Percentiles rank a stretch among this genome's conserved stretches.
Conservation (phyloP, 257 asterid species). For the Lantana camara region DNA sequence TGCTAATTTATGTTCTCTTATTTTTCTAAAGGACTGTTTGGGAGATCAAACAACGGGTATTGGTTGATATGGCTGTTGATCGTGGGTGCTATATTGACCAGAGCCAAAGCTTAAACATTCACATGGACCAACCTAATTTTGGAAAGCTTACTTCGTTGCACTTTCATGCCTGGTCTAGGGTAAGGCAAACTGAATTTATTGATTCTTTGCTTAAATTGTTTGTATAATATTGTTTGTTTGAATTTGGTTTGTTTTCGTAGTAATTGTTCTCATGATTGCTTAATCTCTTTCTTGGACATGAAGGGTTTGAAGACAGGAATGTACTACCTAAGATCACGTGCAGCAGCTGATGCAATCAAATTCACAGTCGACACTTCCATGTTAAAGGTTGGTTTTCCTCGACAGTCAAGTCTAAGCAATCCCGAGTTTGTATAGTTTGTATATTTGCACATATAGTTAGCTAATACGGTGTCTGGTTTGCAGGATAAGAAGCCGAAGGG, state of each 20-base stretch:
- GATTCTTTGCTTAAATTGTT: not conserved
- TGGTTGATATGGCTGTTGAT: slow-evolving; percentile 97
- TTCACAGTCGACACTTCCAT: slow-evolving; percentile 86
- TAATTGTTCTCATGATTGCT: too few species aligned
- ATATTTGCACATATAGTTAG: too few species aligned
- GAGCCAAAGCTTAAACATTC: slow-evolving; percentile 94
- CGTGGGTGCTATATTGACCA: slow-evolving; percentile 97
- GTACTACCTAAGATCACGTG: slow-evolving; percentile 90
- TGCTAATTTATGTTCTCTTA: slow-evolving; percentile 17
- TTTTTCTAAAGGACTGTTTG: slow-evolving; percentile 71
- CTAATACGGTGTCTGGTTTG: too few species aligned
- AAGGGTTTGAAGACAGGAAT: slow-evolving; percentile 49
- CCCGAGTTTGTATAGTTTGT: too few species aligned
- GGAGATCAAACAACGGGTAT: slow-evolving; percentile 83
- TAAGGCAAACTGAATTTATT: slow-evolving; percentile 28
- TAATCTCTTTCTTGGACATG: too few species aligned
- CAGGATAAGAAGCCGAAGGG: too few species aligned
- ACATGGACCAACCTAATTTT: slow-evolving; percentile 90
- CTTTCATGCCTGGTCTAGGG: slow-evolving; percentile 89
- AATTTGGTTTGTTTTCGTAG: too few species aligned
- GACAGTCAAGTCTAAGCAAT: too few species aligned
- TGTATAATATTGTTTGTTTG: too few species aligned
- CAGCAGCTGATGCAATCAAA: slow-evolving; percentile 96
- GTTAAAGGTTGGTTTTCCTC: slow-evolving; percentile 48
- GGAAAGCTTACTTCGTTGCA: slow-evolving; percentile 93